phyloP scores from a whole-genome alignment of 208 protist genomes.

The Leishmania martiniquensis region DNA sequence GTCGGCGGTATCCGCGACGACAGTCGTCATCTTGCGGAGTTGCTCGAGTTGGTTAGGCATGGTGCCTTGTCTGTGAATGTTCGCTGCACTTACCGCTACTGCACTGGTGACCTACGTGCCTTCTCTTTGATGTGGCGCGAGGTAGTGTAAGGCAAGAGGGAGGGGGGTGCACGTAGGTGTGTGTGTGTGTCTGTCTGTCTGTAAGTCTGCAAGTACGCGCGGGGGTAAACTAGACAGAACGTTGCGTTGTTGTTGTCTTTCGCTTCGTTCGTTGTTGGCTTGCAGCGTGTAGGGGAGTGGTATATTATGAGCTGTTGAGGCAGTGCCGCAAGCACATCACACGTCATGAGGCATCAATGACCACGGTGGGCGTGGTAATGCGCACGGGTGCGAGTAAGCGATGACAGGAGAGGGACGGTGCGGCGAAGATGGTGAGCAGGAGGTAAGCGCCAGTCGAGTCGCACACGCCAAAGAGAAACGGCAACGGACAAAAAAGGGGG shows the following conservation, averaged over 20 bases:
- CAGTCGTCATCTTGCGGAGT: slow-evolving; percentile 73
- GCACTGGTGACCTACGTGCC: too few relatives aligned
- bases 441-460: not conserved
- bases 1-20: slow-evolving; percentile 98
- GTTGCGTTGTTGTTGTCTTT: too few relatives aligned
- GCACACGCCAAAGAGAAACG: not conserved
- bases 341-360: not conserved
- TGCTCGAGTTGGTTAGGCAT: slow-evolving; percentile 78
- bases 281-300: not conserved
- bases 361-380: not conserved
- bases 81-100: too few relatives aligned
- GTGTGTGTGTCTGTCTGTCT: not conserved
- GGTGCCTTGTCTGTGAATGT: not conserved
- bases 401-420: not conserved
- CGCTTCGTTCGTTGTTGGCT: too few relatives aligned
- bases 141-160: not conserved
- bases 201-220: not conserved
- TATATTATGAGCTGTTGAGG: not conserved
- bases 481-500: not conserved
- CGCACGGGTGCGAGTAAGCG: not conserved
- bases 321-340: not conserved
- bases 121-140: too few relatives aligned
- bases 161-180: not conserved
- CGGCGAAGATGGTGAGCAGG: not conserved
- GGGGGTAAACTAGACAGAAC: too few relatives aligned